Base-by-base conservation (phyloP, 2,329 filamentous ascomycete genomes). In the Colletotrichum spinosum region DNA sequence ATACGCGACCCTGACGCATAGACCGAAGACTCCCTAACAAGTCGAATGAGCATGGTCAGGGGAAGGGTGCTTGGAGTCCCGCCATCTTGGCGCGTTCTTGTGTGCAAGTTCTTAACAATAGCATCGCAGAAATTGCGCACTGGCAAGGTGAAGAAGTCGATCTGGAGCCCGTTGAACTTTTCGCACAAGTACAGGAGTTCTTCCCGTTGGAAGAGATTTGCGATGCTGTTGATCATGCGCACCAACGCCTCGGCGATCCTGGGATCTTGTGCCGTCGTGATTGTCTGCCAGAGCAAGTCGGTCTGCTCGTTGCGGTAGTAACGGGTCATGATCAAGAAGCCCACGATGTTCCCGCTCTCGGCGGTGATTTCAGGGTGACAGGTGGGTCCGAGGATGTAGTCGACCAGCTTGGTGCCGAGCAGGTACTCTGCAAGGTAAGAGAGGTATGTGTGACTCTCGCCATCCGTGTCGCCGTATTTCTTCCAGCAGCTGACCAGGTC, bases 311-410 rank as follows among this genome's bases (percentile, higher is more conserved):
- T 77, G 1, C 86, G 87, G 76, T 95, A 97, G 12, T 88, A 90
- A 58, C 85, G 84, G 0, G 92, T 96, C 12, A 96, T 91, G 25
- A 93, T 86, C 55, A 98, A 82, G 72, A 98, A 98, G 1, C 92
- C 92, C 52, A 97, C 83, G 57, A 98, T 92, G 68, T 97, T 97
- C 45, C 86, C 85, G 72, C 92, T 92, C 70, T 94, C 89, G 41
- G 86, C 84, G 17, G 97, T 96, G 57, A 98, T 88, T 73, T 97
- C 94, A 1, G 94, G 93, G 73, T 98, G 96, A 38, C 95, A 97
- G 60, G 94, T 94, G 12, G 95, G 89, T 2, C 95, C 93, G 55
- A 97, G 86, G 50, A 99, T 89, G 76, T 97, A 98, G 65, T 94
- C 88, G 33, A 97, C 87, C 34, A 98, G 81, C 57, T 89, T 88